Base-by-base conservation (phyloP, 805 yeast species). In the Cyberlindnera maritima region DNA sequence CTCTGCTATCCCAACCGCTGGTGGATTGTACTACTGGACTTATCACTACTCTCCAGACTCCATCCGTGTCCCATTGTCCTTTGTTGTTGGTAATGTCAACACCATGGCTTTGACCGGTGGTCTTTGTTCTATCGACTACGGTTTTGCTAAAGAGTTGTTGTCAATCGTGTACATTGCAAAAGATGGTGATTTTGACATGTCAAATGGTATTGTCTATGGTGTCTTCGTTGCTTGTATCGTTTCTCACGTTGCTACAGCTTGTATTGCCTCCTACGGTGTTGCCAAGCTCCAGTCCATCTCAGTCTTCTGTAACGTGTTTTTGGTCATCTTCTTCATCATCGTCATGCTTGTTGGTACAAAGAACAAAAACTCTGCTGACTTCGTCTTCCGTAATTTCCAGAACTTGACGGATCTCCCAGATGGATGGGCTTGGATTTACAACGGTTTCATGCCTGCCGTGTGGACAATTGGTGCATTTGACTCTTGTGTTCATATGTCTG, bases 381-480 rank as follows among this genome's bases (percentile, higher is more conserved):
- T 68, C 58, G 81, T 82, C 41, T 83, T 82, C 61, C 79, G 79
- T 21, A 60, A 71, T 40, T 69, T 74, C 38, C 66, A 71, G 17
- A 80, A 79, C 59, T 61, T 59, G 42, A 67, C 79, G 21, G 72
- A 68, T 19, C 81, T 84, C 80, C 69, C 79, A 4, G 65, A 61
- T 26, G 87, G 86, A 26, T 79, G 83, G 80, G 71, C 79, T 4
- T 62, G 77, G 61, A 46, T 68, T 33, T 62, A 71, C 50, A 67
- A 80, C 57, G 63, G 63, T 3, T 78, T 80, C 74, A 74, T 80
- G 76, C 82, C 88, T 0, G 79, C 81, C 4, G 75, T 82, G 47
- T 84, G 90, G 89, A 81, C 87, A 21, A 81, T 83, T 63, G 85
- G 86, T 34, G 82, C 85, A 1, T 82, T 81, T 60, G 89, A 83